Evolutionary conservation across 202 grass and related monocot species (phyloP).

Genomic region (Brachypodium distachyon): DNA sequence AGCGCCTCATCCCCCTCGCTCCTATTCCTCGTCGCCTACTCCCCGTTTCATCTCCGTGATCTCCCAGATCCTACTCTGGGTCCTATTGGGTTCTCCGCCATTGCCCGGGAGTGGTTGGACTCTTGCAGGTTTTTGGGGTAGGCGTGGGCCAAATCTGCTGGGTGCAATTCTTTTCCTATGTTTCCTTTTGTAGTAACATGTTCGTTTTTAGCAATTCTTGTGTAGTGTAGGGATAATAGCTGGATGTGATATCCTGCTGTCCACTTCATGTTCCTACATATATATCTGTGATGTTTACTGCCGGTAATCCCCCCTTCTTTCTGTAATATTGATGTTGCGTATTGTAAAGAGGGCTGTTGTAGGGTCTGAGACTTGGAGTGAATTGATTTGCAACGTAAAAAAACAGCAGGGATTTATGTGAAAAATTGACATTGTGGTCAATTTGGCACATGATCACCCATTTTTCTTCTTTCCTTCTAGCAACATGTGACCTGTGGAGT

Average conservation of each 20-base stretch:
- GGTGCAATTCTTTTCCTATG: not conserved
- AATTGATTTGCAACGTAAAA: not conserved
- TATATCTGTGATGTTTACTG: not conserved
- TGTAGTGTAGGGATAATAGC: not conserved
- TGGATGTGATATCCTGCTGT: not conserved
- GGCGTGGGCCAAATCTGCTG: constrained; percentile 19
- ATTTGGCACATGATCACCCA: not conserved
- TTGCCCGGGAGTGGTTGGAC: not conserved
- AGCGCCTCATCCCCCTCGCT: too few species aligned
- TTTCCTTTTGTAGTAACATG: constrained; percentile 31
- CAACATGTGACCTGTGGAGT: not conserved
- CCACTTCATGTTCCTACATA: not conserved
- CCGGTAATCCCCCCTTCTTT: not conserved
- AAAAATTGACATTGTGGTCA: not conserved
- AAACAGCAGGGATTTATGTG: not conserved
- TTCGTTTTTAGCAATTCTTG: not conserved
- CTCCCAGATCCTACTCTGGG: too few species aligned
- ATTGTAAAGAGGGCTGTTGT: not conserved
- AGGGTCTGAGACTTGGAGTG: not conserved
- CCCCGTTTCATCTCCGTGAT: too few species aligned
- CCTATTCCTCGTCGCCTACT: too few species aligned
- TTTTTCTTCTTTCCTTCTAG: not conserved
- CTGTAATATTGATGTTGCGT: not conserved
- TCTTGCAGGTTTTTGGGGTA: not conserved
- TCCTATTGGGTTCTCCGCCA: too few species aligned